These are phyloP conservation scores for Beta vulgaris DNA, from an alignment of 148 eudicot species.

Conservation along the genomic window DNA sequence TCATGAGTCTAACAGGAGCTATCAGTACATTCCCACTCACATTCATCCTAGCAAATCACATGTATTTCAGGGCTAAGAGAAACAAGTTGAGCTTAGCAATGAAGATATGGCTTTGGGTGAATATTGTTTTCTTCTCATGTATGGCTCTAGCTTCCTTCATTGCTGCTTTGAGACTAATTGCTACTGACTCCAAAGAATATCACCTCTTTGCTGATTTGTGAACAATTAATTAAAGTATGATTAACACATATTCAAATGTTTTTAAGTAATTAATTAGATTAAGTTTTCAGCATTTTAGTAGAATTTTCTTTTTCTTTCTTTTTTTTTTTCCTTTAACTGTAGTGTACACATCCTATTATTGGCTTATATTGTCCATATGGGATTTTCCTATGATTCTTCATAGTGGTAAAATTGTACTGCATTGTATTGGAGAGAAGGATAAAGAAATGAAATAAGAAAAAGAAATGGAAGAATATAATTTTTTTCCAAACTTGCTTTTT, in stretches of 20 bases:
- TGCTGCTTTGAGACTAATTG: constrained; percentile 77
- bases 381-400: constrained; percentile 22
- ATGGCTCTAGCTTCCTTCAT: constrained; percentile 64
- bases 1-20: constrained; percentile 98
- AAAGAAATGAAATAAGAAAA: not conserved
- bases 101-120: constrained; percentile 93
- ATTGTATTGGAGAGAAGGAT: constrained; percentile 11
- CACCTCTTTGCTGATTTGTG: constrained; percentile 73
- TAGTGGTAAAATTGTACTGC: constrained; percentile 13
- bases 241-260: not conserved
- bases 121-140: constrained; percentile 57
- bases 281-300: not conserved
- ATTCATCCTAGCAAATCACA: constrained; percentile 89
- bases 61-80: constrained; percentile 70
- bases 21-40: constrained; percentile 91
- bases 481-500: not conserved
- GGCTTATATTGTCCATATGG: not conserved
- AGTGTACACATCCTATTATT: constrained; percentile 18
- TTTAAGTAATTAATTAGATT: not conserved
- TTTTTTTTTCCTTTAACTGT: not conserved
- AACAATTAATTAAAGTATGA: not conserved
- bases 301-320: not conserved
- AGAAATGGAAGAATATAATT: not conserved
- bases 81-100: constrained; percentile 43
- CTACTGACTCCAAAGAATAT: constrained; percentile 60